Evolutionary conservation across 139 green algal genomes (phyloP), one percentile per base, ranked within the genome.

Genomic region (Micractinium conductrix): DNA sequence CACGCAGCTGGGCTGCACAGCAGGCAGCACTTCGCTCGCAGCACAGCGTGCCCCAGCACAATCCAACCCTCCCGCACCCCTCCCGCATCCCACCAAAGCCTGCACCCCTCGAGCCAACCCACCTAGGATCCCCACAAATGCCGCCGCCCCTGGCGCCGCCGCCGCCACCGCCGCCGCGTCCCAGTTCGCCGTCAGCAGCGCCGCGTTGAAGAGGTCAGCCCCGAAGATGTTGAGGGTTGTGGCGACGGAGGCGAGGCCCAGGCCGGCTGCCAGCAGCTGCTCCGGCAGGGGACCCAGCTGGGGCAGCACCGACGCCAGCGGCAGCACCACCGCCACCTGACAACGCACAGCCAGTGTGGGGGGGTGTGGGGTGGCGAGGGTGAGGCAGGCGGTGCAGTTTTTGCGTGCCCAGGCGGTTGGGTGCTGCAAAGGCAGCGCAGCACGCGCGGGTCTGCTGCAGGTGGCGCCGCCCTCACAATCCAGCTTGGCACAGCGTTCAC

Each of bases 181-280:
- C 30, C 85, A 80, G 5, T 85, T 79, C 19, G 82, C 78, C 22
- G 65, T 78, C 2, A 89, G 74, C 63, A 89, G 68, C 2, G 84
- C 81, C 30, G 72, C 42, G 63, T 88, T 95, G 81, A 89, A 87
- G 30, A 96, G 85, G 68, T 96, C 80, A 4, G 88, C 90, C 19
- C 76, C 76, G 38, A 88, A 87, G 35, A 92, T 81, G 53, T 95
- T 94, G 43, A 95, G 76, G 21, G 84, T 94, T 38, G 92, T 95
- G 1, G 90, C 80, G 28, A 91, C n/a, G 0, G 91, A 94, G 37
- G 86, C 67, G 3, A 91, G 6, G 6, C 83, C 93, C 89, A 97
- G 94, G 24, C 88, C 16, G 2, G 88, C 74, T 12, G 92, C 89
- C 63, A 97, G 88, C 65, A 87, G 85, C 8, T 86, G 75, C 89